A percentile compares a stretch with the other conserved stretches of the same genome.
phyloP scores from a whole-genome alignment of 768 basidiomycete genomes.

The Boletus reticuloceps region DNA sequence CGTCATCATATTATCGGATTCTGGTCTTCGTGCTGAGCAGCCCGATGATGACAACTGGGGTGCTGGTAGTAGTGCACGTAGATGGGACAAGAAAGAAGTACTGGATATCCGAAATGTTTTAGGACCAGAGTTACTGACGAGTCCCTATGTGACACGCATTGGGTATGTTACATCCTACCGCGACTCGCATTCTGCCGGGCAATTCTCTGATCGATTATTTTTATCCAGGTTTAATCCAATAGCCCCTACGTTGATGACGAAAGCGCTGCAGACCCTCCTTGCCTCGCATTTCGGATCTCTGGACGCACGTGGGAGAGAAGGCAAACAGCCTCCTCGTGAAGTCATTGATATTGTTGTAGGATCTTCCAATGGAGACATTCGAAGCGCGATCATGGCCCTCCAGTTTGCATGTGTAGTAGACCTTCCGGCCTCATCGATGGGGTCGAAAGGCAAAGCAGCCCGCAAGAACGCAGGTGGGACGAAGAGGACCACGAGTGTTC shows the following conservation, averaged over 20 bases:
- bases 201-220: not conserved
- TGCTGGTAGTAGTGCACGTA: slow-evolving; percentile 37
- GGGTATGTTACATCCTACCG: slow-evolving; percentile 45
- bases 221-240: slow-evolving; percentile 83
- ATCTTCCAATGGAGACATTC: slow-evolving; percentile 85
- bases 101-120: slow-evolving; percentile 70
- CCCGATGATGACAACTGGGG: slow-evolving; percentile 49
- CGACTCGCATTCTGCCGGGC: not conserved
- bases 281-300: slow-evolving; percentile 43
- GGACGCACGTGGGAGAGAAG: slow-evolving; percentile 3
- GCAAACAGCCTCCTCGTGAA: slow-evolving; percentile 54
- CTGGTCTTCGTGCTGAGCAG: slow-evolving; percentile 71
- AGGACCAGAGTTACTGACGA: slow-evolving; percentile 62
- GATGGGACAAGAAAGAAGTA: slow-evolving; percentile 52
- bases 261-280: slow-evolving; percentile 67
- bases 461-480: slow-evolving; percentile 25
- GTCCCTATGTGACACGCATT: slow-evolving; percentile 78
- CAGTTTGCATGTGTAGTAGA: slow-evolving; percentile 74
- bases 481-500: slow-evolving; percentile 17
- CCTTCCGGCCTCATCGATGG: slow-evolving; percentile 14
- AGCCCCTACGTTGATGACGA: slow-evolving; percentile 79
- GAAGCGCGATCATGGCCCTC: slow-evolving; percentile 90
- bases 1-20: slow-evolving; percentile 80
- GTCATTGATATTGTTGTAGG: slow-evolving; percentile 74
- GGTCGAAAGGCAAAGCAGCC: slow-evolving; percentile 29